Evolutionary conservation across 306 rosid genomes (phyloP).

Genomic region (Cicer yamashitae): DNA sequence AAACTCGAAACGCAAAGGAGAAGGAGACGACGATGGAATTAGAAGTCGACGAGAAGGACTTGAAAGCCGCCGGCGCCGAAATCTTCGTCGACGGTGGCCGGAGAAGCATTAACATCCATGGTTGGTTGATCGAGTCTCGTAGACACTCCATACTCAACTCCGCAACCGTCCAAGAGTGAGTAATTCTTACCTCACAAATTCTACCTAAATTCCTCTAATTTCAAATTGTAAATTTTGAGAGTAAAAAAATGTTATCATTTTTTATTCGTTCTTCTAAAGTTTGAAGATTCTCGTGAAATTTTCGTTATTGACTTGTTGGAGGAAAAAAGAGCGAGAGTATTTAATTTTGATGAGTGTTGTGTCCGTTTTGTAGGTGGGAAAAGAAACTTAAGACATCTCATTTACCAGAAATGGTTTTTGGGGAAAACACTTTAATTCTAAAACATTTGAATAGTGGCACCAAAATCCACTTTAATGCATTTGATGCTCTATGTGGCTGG

Average conservation of each 20-base stretch:
- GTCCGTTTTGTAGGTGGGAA: conserved; percentile 71
- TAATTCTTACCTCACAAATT: conserved; percentile 8
- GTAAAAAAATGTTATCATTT: not conserved
- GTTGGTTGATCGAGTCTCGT: conserved; percentile 87
- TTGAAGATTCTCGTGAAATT: not conserved
- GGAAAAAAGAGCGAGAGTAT: not conserved
- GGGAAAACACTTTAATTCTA: conserved; percentile 73
- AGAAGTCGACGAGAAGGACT: conserved; percentile 68
- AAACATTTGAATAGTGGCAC: conserved; percentile 76
- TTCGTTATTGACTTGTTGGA: conserved; percentile 5
- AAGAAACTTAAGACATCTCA: conserved; percentile 82
- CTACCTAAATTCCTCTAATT: conserved; percentile 33
- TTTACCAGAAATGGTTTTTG: conserved; percentile 97
- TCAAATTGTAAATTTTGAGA: not conserved
- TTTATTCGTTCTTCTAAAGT: not conserved
- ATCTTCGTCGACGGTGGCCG: conserved; percentile 67
- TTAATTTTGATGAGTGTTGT: conserved; percentile 38
- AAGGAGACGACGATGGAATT: conserved; percentile 60
- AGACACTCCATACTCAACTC: conserved; percentile 76
- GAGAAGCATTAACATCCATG: conserved; percentile 74
- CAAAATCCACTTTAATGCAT: conserved; percentile 81
- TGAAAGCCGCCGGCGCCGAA: conserved; percentile 90
- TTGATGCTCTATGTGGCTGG: conserved; percentile 93
- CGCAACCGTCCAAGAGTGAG: conserved; percentile 60
- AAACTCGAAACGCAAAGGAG: conserved; percentile 2